Evolutionary conservation across 345 rosid genomes (phyloP), one percentile per base, ranked within the genome.

Genomic region (Gossypium turneri): DNA sequence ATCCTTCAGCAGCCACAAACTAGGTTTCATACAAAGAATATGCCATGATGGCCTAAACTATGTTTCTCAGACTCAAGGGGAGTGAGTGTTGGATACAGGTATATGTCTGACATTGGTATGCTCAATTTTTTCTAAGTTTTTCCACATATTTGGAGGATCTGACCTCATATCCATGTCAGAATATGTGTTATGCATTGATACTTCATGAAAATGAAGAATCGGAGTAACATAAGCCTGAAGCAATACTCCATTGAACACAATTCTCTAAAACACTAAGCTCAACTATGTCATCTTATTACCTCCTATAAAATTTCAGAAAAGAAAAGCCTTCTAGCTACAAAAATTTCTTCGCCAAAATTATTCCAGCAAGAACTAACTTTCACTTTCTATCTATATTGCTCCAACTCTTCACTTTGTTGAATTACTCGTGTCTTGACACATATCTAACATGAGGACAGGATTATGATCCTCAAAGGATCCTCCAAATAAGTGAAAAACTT

Each of bases 251-350:
- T 27, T 27, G 24, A 51, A 48, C 34, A 67, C 20, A 67, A n/a
- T 27, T 69, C 60, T 29, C 47, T 17, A 16, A 65, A 65, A 65
- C 69, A 65, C 16, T 65, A 43, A 65, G 69, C 56, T 43, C 34
- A 52, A 22, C 55, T 10, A 41, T 77, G 22, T 53, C 51, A 43
- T 52, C n/a, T 24, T 55, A 45, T 44, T 53, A 58, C 59, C 78
- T 57, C 59, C 67, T 27, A 58, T 43, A 27, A 74, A 74, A 34
- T 19, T 29, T 38, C 38, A 52, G 58, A 13, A 16, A 52, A 63
- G 0, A 69, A 69, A 50, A 3, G 72, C 13, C 43, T 19, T 43
- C 34, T 70, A n/a, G 34, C 55, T 15, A 52, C 24, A 29, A 34
- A 50, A 69, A 17, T 3, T 51, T 5, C 13, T 29, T 52, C 44